A percentile compares a stretch with the other conserved stretches of the same genome.
These are phyloP conservation scores for Mucor piriformis DNA, from an alignment of 371 early-diverging fungal genomes.

Conservation along the genomic window DNA sequence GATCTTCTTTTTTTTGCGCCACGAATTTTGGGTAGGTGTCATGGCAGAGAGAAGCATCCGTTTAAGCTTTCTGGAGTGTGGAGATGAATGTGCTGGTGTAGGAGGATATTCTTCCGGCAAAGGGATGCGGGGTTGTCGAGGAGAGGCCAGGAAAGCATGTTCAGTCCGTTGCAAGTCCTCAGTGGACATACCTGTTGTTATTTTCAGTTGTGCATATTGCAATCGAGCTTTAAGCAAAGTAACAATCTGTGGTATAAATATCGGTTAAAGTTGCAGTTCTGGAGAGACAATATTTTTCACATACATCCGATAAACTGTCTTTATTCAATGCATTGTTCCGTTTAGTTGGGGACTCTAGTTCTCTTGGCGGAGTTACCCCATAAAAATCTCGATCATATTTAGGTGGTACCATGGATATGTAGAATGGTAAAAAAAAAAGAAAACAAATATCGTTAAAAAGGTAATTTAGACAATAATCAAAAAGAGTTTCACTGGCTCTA, in stretches of 20 bases:
- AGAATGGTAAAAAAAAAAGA: background rate
- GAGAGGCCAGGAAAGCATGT: slow-evolving; percentile 4
- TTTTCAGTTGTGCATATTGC: slow-evolving; percentile 15
- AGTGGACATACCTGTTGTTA: slow-evolving; percentile 9
- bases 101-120: slow-evolving; percentile 13
- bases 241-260: background rate
- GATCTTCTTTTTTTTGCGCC: background rate
- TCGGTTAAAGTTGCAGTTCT: background rate
- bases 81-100: background rate
- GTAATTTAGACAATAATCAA: background rate
- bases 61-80: slow-evolving; percentile 1
- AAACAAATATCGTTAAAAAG: background rate
- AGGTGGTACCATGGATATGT: background rate
- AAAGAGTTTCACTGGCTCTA: background rate
- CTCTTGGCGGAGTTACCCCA: slow-evolving; percentile 5
- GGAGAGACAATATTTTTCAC: background rate
- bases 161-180: slow-evolving; percentile 9
- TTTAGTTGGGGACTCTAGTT: background rate
- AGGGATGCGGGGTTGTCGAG: slow-evolving; percentile 10
- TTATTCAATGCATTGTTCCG: background rate
- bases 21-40: slow-evolving; percentile 2
- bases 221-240: slow-evolving; percentile 9
- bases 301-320: background rate
- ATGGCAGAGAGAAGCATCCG: slow-evolving; percentile 5
- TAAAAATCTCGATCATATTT: background rate